phyloP scores from a whole-genome alignment of 148 eudicot genomes.

The Simmondsia chinensis region DNA sequence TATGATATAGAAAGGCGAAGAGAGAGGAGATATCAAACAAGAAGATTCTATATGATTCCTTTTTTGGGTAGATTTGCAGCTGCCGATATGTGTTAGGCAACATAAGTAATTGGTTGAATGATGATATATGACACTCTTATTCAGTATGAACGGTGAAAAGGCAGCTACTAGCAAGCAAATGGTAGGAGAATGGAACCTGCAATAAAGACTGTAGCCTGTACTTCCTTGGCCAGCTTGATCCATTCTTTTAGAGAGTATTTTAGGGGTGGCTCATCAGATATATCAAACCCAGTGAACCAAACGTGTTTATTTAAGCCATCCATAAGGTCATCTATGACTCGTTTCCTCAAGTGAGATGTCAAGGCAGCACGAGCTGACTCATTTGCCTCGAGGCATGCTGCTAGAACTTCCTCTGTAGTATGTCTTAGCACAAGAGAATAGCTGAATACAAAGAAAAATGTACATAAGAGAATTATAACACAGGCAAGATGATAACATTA shows the following conservation, averaged over 20 bases:
- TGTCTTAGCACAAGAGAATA: slow-evolving; percentile 89
- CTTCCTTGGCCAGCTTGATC: slow-evolving; percentile 68
- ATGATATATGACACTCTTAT: too few relatives aligned
- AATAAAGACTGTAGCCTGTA: slow-evolving; percentile 74
- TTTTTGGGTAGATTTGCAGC: too few relatives aligned
- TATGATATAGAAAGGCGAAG: too few relatives aligned
- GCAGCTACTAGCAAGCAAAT: neutral
- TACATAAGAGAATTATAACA: neutral
- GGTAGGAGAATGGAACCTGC: slow-evolving; percentile 46
- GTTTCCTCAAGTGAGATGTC: slow-evolving; percentile 53
- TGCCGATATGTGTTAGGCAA: too few relatives aligned
- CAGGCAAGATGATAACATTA: too few relatives aligned
- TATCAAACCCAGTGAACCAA: slow-evolving; percentile 82
- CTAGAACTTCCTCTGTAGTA: slow-evolving; percentile 84
- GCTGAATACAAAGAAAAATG: slow-evolving; percentile 22
- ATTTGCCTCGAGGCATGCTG: slow-evolving; percentile 67
- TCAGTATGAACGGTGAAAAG: too few relatives aligned
- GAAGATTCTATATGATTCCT: too few relatives aligned
- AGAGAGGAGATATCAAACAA: too few relatives aligned
- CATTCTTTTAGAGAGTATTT: slow-evolving; percentile 50
- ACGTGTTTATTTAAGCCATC: slow-evolving; percentile 44
- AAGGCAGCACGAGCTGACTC: slow-evolving; percentile 62
- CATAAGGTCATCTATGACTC: slow-evolving; percentile 65
- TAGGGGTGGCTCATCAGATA: slow-evolving; percentile 59
- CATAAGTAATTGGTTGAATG: too few relatives aligned